phyloP scores from a whole-genome alignment of 345 rosid genomes.

The Arabis hirsuta region DNA sequence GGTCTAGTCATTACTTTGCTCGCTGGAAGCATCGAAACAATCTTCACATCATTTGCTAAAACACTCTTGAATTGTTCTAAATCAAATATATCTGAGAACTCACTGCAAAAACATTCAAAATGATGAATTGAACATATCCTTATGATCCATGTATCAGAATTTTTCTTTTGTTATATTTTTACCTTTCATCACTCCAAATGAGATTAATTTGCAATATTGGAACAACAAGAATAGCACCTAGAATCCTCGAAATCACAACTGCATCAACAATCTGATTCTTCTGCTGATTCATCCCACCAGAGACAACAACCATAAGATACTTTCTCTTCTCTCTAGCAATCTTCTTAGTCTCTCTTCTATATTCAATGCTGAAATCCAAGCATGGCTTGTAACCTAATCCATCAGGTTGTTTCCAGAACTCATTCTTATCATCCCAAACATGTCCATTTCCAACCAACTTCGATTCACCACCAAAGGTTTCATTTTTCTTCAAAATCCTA shows the following conservation, averaged over 20 bases:
- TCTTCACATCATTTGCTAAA: slow-evolving; percentile 75
- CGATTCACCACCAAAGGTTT: slow-evolving; percentile 14
- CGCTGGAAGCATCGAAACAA: slow-evolving; percentile 84
- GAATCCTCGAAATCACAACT: slow-evolving; percentile 92
- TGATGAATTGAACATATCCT: background rate
- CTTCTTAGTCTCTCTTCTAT: slow-evolving; percentile 53
- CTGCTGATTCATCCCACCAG: slow-evolving; percentile 98
- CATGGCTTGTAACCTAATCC: slow-evolving; percentile 89
- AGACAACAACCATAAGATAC: slow-evolving; percentile 85
- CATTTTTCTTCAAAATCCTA: background rate
- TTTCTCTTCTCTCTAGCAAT: slow-evolving; percentile 56
- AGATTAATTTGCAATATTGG: slow-evolving; percentile 94
- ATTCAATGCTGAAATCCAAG: slow-evolving; percentile 59
- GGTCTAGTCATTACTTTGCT: slow-evolving; percentile 86
- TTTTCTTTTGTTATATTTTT: background rate
- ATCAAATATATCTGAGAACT: slow-evolving; percentile 93
- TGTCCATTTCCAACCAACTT: slow-evolving; percentile 20
- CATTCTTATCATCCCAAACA: slow-evolving; percentile 40
- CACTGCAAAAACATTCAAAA: slow-evolving; percentile 57
- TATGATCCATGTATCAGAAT: background rate
- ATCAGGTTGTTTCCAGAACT: slow-evolving; percentile 97
- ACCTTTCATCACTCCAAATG: slow-evolving; percentile 99
- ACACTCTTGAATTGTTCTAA: slow-evolving; percentile 83
- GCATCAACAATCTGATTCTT: slow-evolving; percentile 99
- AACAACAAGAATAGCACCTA: slow-evolving; percentile 93